Conservation (phyloP, 2,329 filamentous ascomycete genomes). For the Fusarium tricinctum region DNA sequence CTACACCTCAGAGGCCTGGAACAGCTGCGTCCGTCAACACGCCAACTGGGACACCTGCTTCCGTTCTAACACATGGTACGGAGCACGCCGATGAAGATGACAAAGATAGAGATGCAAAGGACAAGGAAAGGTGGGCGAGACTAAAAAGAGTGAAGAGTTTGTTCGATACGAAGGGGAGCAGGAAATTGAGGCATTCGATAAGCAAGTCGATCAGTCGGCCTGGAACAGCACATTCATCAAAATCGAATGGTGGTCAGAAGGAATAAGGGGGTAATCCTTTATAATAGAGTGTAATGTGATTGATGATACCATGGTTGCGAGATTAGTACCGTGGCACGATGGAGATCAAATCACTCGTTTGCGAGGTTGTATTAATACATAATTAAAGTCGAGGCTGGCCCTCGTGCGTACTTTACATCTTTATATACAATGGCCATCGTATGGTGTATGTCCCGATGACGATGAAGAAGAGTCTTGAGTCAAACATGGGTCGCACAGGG, state of each 20-base stretch:
- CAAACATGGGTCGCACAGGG: not conserved
- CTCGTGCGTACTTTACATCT: not conserved
- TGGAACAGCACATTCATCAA: constrained; percentile 55
- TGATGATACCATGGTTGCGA: constrained; percentile 26
- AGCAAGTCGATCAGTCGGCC: constrained; percentile 58
- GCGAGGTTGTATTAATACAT: constrained; percentile 13
- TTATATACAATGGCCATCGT: not conserved
- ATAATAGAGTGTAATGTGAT: not conserved
- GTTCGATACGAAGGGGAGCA: constrained; percentile 74
- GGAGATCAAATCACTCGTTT: not conserved
- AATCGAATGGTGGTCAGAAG: constrained; percentile 40
- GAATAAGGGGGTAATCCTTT: constrained; percentile 17
- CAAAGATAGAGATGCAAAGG: constrained; percentile 67
- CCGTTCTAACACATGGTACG: constrained; percentile 17
- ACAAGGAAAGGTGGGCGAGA: constrained; percentile 81
- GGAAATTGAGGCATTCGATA: constrained; percentile 62
- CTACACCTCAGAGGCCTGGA: constrained; percentile 42
- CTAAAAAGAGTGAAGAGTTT: constrained; percentile 79
- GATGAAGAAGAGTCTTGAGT: not conserved
- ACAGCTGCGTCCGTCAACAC: constrained; percentile 33
- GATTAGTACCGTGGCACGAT: not conserved
- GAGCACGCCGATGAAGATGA: constrained; percentile 57
- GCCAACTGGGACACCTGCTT: constrained; percentile 33
- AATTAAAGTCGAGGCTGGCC: constrained; percentile 6
- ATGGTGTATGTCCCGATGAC: not conserved